Evolutionary conservation across 108 stramenopile species (phyloP).

Genomic region (Skeletonema potamos): DNA sequence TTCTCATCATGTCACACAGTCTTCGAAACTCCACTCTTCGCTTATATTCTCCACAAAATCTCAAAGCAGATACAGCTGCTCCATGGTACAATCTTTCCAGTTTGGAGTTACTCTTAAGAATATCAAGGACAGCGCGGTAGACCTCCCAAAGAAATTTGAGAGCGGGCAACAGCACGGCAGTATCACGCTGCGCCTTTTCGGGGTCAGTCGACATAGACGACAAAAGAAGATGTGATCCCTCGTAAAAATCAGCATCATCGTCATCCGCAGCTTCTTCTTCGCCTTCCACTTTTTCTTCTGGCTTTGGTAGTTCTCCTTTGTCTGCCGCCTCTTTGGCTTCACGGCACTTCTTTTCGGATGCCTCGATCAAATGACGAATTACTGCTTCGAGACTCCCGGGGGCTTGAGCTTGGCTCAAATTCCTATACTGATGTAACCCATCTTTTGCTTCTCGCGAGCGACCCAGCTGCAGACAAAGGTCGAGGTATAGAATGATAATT

Average conservation of each 20-base stretch:
- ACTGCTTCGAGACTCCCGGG: conserved; percentile 94
- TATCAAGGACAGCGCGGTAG: conserved; percentile 95
- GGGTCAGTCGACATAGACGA: conserved; percentile 95
- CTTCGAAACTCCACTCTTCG: conserved; percentile 94
- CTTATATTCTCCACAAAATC: conserved; percentile 88
- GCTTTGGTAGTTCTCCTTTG: conserved; percentile 15
- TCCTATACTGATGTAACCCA: conserved; percentile 97
- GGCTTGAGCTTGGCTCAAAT: conserved; percentile 89
- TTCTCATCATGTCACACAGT: conserved; percentile 93
- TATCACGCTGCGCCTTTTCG: conserved; percentile 86
- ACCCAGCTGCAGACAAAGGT: conserved; percentile 90
- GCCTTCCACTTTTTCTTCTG: conserved; percentile 7
- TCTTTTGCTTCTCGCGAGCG: conserved; percentile 94
- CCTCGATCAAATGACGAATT: conserved; percentile 86
- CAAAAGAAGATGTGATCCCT: conserved; percentile 87
- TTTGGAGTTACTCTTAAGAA: conserved; percentile 90
- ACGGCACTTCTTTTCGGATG: conserved; percentile 73
- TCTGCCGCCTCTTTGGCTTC: conserved; percentile 79
- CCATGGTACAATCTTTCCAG: conserved; percentile 95
- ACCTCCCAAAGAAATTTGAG: conserved; percentile 99
- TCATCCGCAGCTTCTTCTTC: conserved; percentile 21
- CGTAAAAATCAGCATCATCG: conserved; percentile 90
- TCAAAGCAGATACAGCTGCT: conserved; percentile 79
- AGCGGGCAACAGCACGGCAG: conserved; percentile 87
- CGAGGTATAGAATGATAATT: conserved; percentile 92